Evolutionary conservation across 2,329 filamentous ascomycete genomes (phyloP), one percentile per base, ranked within the genome.

Genomic region (Zasmidium angulare): DNA sequence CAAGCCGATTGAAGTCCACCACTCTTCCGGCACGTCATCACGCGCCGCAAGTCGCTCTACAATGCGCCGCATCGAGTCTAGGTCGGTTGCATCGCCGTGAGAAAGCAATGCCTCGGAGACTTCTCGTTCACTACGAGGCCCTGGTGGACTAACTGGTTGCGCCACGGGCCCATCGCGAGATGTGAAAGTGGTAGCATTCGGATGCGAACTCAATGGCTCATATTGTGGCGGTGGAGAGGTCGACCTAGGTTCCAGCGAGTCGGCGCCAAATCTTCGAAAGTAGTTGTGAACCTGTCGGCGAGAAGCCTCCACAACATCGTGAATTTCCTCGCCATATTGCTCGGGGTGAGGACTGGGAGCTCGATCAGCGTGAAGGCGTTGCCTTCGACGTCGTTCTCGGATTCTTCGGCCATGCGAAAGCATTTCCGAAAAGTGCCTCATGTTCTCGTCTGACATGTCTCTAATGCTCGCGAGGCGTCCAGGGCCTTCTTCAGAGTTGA

Each of bases 1-100:
- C 58, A 80, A 63, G 12, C 78, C 78, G 19, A 79, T 76, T 20
- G 74, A 76, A 55, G 74, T 74, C 91, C 91, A 96, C 86, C 89
- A 93, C 64, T 91, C 87, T 62, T 95, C 90, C 0, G 90, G 89
- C 55, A 95, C 88, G 67, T 93, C 89, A 69, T 90, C 84, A 22
- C 89, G 80, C 19, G 84, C 82, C 31, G 87, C 85, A 56, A 96
- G 80, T 47, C 85, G 82, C 66, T 88, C 85, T 36, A 95, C 81
- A 50, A 96, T 88, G 53, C 82, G 81, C 66, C 90, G 87, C 83
- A 93, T 88, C 49, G 87, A 84, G 21, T 84, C 81, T 23, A 89
- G 73, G 67, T 79, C 77, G 4, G 67, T 60, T 12, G 67, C 64
- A 21, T 68, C 68, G 40, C 67, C 63, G 3, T 19, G 12, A 49